Conservation (phyloP, 208 protist genomes). For the Crithidia mellificae region DNA sequence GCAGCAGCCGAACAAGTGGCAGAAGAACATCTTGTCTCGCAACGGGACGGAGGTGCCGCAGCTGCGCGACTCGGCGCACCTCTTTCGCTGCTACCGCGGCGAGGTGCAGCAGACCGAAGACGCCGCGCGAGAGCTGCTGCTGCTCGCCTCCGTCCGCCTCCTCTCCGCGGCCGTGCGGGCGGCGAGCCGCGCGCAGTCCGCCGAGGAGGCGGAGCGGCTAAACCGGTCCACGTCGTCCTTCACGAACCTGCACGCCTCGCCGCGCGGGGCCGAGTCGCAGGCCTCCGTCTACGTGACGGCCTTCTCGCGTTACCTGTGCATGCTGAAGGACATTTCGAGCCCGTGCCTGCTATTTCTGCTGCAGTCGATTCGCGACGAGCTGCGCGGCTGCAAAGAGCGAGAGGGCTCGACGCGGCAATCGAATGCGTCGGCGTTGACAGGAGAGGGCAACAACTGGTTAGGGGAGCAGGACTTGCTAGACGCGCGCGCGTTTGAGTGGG, state of each 20-base stretch:
- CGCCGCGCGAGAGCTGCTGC: slow-evolving; percentile 30
- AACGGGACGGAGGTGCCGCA: slow-evolving; percentile 4
- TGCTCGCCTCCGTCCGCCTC: slow-evolving; percentile 37
- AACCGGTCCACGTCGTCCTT: slow-evolving; percentile 9
- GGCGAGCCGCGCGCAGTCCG: not conserved
- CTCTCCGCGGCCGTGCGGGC: slow-evolving; percentile 3
- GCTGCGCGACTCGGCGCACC: slow-evolving; percentile 13
- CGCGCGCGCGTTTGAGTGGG: slow-evolving; percentile 17
- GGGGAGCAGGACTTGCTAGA: slow-evolving; percentile 22
- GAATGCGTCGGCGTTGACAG: not conserved
- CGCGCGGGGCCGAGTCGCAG: slow-evolving; percentile 26
- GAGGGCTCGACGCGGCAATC: slow-evolving; percentile 3
- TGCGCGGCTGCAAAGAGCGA: slow-evolving; percentile 21
- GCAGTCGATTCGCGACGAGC: slow-evolving; percentile 25
- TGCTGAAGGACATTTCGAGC: slow-evolving; percentile 41
- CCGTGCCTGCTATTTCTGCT: slow-evolving; percentile 27
- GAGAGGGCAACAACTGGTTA: slow-evolving; percentile 10
- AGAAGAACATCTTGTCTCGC: slow-evolving; percentile 10
- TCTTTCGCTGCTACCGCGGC: slow-evolving; percentile 15
- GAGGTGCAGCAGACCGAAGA: slow-evolving; percentile 30
- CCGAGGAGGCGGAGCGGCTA: slow-evolving; percentile 12
- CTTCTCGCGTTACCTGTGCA: slow-evolving; percentile 48
- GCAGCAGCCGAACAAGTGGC: slow-evolving; percentile 15
- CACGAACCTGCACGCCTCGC: not conserved
- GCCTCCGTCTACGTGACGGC: slow-evolving; percentile 36